Conservation (phyloP, 2,329 filamentous ascomycete genomes). For the Metarhizium album region DNA sequence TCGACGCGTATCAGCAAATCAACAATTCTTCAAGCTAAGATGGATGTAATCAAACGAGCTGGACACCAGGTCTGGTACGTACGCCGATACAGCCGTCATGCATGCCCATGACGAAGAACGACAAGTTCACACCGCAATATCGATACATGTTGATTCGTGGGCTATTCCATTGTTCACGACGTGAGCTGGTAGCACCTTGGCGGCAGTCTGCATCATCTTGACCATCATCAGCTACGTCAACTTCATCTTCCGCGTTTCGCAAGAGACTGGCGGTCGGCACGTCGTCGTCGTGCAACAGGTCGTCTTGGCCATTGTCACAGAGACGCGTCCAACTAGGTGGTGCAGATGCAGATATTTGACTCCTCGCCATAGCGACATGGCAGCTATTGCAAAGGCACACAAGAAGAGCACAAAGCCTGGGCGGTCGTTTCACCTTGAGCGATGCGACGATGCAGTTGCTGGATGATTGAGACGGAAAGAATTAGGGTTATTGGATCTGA, state of each 20-base stretch:
- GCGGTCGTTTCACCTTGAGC: no score
- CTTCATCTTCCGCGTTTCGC: background rate
- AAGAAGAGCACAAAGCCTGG: background rate
- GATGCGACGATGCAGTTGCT: no score
- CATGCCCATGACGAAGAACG: slow-evolving; percentile 55
- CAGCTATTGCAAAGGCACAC: background rate
- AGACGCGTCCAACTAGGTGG: background rate
- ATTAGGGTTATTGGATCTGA: no score
- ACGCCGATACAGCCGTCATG: slow-evolving; percentile 58
- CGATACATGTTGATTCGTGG: slow-evolving; percentile 47
- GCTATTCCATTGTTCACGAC: slow-evolving; percentile 50
- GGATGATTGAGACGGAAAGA: no score
- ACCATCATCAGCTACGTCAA: slow-evolving; percentile 1
- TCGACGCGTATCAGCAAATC: no score
- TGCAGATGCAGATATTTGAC: background rate
- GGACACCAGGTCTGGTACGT: slow-evolving; percentile 16
- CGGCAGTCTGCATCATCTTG: background rate
- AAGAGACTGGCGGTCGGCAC: background rate
- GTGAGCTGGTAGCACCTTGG: slow-evolving; percentile 2
- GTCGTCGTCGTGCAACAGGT: background rate
- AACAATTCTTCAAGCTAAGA: no score
- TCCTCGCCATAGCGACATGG: background rate
- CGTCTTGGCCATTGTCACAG: background rate
- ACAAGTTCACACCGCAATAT: slow-evolving; percentile 47
- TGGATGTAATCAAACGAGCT: background rate